These are phyloP conservation scores for Beauveria brongniartii DNA, from an alignment of 2,329 filamentous ascomycete species.

Conservation along the genomic window DNA sequence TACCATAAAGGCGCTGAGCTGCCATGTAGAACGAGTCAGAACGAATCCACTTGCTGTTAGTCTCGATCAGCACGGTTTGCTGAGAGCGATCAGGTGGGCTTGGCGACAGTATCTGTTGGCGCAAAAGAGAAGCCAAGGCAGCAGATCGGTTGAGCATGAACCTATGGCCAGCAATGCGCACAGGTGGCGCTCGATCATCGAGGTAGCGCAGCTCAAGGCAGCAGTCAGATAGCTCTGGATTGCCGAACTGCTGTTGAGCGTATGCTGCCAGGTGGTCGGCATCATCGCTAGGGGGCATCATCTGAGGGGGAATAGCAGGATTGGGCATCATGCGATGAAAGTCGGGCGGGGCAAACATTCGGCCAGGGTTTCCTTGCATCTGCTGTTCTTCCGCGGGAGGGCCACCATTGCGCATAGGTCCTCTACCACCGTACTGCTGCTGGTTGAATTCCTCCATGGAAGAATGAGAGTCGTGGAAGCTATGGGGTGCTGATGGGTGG, in stretches of 20 bases:
- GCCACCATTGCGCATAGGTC: conserved; percentile 30
- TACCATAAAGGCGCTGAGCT: conserved; percentile 50
- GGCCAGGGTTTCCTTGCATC: conserved; percentile 21
- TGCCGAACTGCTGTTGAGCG: conserved; percentile 27
- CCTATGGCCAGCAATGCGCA: conserved; percentile 45
- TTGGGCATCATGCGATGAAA: conserved; percentile 27
- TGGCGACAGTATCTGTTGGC: conserved; percentile 24
- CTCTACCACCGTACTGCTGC: conserved; percentile 31
- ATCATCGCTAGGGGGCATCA: conserved; percentile 21
- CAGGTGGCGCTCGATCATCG: conserved; percentile 25
- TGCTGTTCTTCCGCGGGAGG: conserved; percentile 23
- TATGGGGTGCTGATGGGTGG: conserved; percentile 50
- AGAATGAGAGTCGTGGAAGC: conserved; percentile 54
- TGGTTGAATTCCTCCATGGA: conserved; percentile 41
- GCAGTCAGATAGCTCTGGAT: conserved; percentile 32
- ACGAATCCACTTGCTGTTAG: conserved; percentile 44
- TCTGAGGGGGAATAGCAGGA: conserved; percentile 20
- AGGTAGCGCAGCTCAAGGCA: conserved; percentile 33
- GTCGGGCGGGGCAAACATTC: conserved; percentile 24
- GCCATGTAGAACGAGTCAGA: conserved; percentile 49
- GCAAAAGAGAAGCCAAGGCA: conserved; percentile 21
- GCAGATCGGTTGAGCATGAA: conserved; percentile 46
- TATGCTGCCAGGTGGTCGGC: conserved; percentile 36
- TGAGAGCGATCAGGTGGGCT: conserved; percentile 17
- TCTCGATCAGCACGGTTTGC: conserved; percentile 33